phyloP scores from a whole-genome alignment of 352 stramenopile species.

The Pythium sp. region DNA sequence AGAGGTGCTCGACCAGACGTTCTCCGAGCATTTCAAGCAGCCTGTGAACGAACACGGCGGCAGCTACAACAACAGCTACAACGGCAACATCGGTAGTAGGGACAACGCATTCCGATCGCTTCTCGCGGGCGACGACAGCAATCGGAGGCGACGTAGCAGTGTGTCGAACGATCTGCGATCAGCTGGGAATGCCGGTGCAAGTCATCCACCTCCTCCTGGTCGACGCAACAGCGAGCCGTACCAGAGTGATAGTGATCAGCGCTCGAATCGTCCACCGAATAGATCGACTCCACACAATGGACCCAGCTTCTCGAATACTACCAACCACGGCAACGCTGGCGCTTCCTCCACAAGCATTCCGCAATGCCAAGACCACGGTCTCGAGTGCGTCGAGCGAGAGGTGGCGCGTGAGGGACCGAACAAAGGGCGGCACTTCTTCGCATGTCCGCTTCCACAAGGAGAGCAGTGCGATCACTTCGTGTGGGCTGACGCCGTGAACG shows the following conservation, averaged over 20 bases:
- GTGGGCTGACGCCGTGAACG: constrained; percentile 48
- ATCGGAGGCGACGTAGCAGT: background rate
- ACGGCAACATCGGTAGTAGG: constrained; percentile 21
- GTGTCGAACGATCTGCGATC: background rate
- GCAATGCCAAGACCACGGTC: constrained; percentile 45
- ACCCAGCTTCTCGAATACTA: background rate
- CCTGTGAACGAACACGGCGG: constrained; percentile 32
- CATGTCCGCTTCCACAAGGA: constrained; percentile 75
- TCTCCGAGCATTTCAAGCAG: constrained; percentile 87
- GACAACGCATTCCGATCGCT: background rate
- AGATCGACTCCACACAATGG: constrained; percentile 1
- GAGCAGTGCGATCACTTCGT: constrained; percentile 92
- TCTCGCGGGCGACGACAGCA: background rate
- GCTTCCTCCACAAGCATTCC: constrained; percentile 14
- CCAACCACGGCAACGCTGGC: background rate
- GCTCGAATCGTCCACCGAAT: background rate
- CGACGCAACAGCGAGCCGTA: constrained; percentile 7
- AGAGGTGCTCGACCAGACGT: constrained; percentile 87
- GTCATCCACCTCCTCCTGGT: background rate
- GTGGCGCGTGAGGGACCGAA: constrained; percentile 76
- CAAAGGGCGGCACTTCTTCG: constrained; percentile 92
- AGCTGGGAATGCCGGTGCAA: background rate
- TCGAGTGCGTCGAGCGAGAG: constrained; percentile 50
- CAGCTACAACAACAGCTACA: constrained; percentile 22
- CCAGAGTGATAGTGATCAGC: background rate